These are phyloP conservation scores for Camellia sinensis DNA, from an alignment of 148 eudicot genomes.

Conservation along the genomic window DNA sequence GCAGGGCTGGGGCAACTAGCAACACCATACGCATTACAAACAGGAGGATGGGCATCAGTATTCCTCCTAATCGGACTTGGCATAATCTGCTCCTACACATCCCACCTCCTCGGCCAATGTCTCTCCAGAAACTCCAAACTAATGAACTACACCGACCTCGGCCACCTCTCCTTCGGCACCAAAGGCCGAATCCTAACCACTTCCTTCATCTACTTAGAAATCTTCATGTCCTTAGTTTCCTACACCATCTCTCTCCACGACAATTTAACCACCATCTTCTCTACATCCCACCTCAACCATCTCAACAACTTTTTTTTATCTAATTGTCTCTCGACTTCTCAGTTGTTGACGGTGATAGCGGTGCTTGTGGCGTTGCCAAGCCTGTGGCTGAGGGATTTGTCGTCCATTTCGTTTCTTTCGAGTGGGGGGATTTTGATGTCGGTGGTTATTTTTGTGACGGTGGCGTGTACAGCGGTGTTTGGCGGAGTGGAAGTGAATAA, in stretches of 20 bases:
- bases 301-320: not conserved
- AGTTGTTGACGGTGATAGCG: conserved; percentile 51
- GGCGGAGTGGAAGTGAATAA: conserved; percentile 41
- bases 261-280: conserved; percentile 49
- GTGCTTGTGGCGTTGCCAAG: conserved; percentile 63
- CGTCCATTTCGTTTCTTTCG: conserved; percentile 64
- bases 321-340: conserved; percentile 35
- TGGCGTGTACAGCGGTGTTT: conserved; percentile 49
- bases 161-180: conserved; percentile 53
- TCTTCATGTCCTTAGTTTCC: conserved; percentile 72
- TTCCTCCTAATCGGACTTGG: conserved; percentile 60
- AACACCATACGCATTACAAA: conserved; percentile 61
- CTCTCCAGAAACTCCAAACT: conserved; percentile 42
- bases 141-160: conserved; percentile 64
- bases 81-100: conserved; percentile 43
- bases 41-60: conserved; percentile 62
- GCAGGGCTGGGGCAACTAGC: conserved; percentile 76
- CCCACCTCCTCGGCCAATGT: conserved; percentile 69
- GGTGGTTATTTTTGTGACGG: conserved; percentile 41
- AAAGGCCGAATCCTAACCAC: conserved; percentile 50
- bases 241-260: conserved; percentile 82
- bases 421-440: conserved; percentile 62
- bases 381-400: conserved; percentile 64
- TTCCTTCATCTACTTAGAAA: conserved; percentile 53
- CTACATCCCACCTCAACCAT: conserved; percentile 27